phyloP scores from a whole-genome alignment of 176 grass and related monocot genomes.

The Pontederia crassipes region DNA sequence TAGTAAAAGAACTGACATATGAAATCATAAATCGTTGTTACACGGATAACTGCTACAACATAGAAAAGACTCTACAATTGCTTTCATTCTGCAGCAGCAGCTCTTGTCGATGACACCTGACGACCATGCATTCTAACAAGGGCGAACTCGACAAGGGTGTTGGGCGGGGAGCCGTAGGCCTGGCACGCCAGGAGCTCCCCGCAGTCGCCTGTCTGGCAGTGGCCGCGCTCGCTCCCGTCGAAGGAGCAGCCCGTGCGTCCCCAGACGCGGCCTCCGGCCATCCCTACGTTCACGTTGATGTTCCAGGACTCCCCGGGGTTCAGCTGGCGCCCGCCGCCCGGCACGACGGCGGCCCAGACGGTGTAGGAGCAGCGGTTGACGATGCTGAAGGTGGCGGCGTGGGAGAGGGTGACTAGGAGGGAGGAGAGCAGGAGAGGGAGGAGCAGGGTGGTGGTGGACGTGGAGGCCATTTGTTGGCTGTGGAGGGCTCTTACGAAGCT shows the following conservation, averaged over 20 bases:
- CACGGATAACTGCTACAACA: no score
- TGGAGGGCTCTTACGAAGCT: no score
- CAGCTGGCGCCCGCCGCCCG: constrained; percentile 30
- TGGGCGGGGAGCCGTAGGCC: constrained; percentile 29
- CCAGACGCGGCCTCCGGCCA: constrained; percentile 30
- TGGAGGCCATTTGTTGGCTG: constrained; percentile 12
- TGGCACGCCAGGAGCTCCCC: constrained; percentile 9
- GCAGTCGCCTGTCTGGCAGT: constrained; percentile 16
- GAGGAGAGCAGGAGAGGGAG: neutral
- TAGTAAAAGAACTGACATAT: no score
- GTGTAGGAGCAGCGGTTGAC: constrained; percentile 40
- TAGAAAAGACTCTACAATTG: no score
- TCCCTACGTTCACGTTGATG: constrained; percentile 15
- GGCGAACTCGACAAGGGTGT: constrained; percentile 45
- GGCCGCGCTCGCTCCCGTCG: neutral
- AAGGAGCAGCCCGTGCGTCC: constrained; percentile 43
- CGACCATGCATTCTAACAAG: no score
- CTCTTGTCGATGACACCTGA: no score
- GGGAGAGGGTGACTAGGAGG: neutral
- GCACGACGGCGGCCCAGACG: constrained; percentile 33
- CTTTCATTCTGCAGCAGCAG: no score
- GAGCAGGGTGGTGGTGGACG: constrained; percentile 9
- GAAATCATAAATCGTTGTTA: no score
- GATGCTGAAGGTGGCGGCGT: constrained; percentile 36
- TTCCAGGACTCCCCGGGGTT: constrained; percentile 30